These are phyloP conservation scores for Heliocybe sulcata DNA, from an alignment of 1,284 basidiomycete genomes.

Conservation along the genomic window DNA sequence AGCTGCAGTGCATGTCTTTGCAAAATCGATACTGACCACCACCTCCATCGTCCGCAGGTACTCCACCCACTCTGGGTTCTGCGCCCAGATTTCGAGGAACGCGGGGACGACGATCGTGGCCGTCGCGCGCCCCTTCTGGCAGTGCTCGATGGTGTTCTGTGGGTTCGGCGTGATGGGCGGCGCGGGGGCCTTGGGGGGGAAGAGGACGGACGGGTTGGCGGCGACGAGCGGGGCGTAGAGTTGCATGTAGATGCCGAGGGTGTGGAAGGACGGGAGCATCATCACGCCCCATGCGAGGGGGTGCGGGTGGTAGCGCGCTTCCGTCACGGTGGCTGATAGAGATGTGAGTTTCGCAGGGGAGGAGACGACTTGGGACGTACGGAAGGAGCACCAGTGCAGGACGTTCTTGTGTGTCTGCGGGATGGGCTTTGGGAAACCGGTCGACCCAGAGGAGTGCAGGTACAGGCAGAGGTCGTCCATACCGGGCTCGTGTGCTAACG, in stretches of 20 bases:
- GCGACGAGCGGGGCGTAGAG: slow-evolving; percentile 8
- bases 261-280: slow-evolving; percentile 15
- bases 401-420: slow-evolving; percentile 10
- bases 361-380: neutral
- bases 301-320: neutral
- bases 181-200: slow-evolving; percentile 9
- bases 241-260: slow-evolving; percentile 11
- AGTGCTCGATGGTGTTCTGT: slow-evolving; percentile 11
- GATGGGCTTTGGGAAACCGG: slow-evolving; percentile 15
- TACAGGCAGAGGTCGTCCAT: slow-evolving; percentile 8
- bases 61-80: slow-evolving; percentile 10
- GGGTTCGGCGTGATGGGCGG: slow-evolving; percentile 11
- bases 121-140: slow-evolving; percentile 1
- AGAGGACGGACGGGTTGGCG: slow-evolving; percentile 9
- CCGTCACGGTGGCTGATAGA: neutral
- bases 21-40: slow-evolving; percentile 5
- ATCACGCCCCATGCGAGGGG: slow-evolving; percentile 5
- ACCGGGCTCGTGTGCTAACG: neutral
- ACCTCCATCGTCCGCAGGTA: slow-evolving; percentile 10
- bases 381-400: slow-evolving; percentile 7
- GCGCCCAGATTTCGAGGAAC: slow-evolving; percentile 15
- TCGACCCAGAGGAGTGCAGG: slow-evolving; percentile 17
- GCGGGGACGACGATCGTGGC: slow-evolving; percentile 11
- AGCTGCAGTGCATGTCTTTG: too few species aligned
- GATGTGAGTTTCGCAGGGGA: neutral